Conservation (phyloP, 495 filamentous ascomycete species). For the Cercophora sp. region DNA sequence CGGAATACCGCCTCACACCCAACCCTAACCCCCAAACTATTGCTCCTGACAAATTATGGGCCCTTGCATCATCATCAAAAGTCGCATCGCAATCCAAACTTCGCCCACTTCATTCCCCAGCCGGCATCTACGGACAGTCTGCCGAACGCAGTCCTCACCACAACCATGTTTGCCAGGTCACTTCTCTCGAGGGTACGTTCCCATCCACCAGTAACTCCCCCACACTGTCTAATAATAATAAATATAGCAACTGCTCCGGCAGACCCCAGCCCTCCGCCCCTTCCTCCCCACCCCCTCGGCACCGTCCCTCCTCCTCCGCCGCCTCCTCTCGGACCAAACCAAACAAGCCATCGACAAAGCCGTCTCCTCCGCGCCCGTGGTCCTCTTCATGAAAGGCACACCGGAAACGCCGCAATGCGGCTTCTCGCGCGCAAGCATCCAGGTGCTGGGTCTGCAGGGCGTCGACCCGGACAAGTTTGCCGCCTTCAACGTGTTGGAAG, state of each 20-base stretch:
- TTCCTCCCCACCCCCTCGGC: neutral
- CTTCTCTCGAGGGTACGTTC: slow-evolving; percentile 24
- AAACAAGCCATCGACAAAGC: slow-evolving; percentile 81
- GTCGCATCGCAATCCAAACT: slow-evolving; percentile 8
- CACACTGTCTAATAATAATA: neutral
- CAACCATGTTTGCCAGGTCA: slow-evolving; percentile 17
- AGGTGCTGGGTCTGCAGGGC: slow-evolving; percentile 90
- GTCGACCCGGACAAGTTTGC: slow-evolving; percentile 96
- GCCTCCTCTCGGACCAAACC: slow-evolving; percentile 73
- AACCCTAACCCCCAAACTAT: too few species aligned
- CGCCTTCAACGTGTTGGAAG: slow-evolving; percentile 94
- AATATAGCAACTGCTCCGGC: slow-evolving; percentile 18
- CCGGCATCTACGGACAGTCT: too few species aligned
- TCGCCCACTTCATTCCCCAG: too few species aligned
- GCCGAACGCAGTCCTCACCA: too few species aligned
- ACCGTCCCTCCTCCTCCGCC: slow-evolving; percentile 37
- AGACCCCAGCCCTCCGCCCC: slow-evolving; percentile 5
- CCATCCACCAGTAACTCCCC: neutral
- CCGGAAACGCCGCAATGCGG: slow-evolving; percentile 97
- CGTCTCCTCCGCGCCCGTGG: slow-evolving; percentile 77
- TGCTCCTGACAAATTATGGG: too few species aligned
- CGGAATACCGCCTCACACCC: too few species aligned
- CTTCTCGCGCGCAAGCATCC: slow-evolving; percentile 91
- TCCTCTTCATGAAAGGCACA: slow-evolving; percentile 98
- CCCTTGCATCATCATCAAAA: too few species aligned